A percentile compares a stretch with the other conserved stretches of the same genome.
These are phyloP conservation scores for Lineolata rhizophorae DNA, from an alignment of 495 filamentous ascomycete species.

Conservation along the genomic window DNA sequence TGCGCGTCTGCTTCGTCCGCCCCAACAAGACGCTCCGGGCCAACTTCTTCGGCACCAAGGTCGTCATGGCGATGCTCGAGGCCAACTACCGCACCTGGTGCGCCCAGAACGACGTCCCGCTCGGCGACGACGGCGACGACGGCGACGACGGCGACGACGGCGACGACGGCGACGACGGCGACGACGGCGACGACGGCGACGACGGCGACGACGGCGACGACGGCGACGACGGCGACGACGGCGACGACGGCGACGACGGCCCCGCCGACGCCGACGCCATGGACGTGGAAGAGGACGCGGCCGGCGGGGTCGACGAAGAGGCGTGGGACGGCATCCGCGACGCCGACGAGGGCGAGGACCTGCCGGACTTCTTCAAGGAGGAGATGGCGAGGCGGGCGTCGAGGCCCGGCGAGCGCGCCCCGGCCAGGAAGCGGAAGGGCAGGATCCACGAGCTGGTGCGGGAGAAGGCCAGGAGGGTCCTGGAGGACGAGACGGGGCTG, in stretches of 20 bases:
- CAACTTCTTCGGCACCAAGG: constrained; percentile 49
- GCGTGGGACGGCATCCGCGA: constrained; percentile 30
- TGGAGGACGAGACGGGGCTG: constrained; percentile 53
- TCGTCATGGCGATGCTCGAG: constrained; percentile 62
- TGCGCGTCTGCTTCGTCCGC: constrained; percentile 63
- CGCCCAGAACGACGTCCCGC: constrained; percentile 51
- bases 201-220: too few species aligned
- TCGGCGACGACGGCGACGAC: constrained; percentile 42
- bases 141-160: constrained; percentile 8
- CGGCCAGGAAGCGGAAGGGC: constrained; percentile 38
- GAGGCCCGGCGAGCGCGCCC: constrained; percentile 21
- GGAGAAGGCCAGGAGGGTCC: constrained; percentile 62
- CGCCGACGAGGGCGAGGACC: constrained; percentile 29
- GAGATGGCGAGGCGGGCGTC: constrained; percentile 25
- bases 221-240: constrained; percentile 18
- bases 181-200: constrained; percentile 23
- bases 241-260: constrained; percentile 23
- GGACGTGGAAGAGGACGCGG: constrained; percentile 29
- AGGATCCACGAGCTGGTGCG: constrained; percentile 57
- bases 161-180: constrained; percentile 10
- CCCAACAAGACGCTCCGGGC: constrained; percentile 61
- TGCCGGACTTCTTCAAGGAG: constrained; percentile 62
- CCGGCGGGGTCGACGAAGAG: constrained; percentile 28
- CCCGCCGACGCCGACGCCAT: constrained; percentile 18
- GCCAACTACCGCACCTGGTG: constrained; percentile 78